Evolutionary conservation across 768 basidiomycete species (phyloP).

Genomic region (Psilocybe azurescens): DNA sequence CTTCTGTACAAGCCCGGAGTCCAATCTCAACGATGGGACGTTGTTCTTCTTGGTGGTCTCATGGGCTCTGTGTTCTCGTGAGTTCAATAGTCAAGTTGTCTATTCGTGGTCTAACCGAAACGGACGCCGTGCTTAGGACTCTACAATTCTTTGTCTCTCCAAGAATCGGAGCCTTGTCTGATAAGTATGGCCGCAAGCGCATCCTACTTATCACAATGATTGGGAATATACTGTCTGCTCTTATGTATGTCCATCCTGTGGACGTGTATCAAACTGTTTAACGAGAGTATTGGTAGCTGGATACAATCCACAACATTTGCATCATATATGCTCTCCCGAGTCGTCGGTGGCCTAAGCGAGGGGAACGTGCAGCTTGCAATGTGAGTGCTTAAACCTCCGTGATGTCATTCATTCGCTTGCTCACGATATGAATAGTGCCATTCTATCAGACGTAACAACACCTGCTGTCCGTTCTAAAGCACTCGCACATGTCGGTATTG

Average conservation of each 20-base stretch:
- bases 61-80: constrained; percentile 96
- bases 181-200: constrained; percentile 87
- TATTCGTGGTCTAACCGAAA: constrained; percentile 32
- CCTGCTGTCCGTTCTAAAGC: constrained; percentile 81
- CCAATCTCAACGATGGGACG: constrained; percentile 86
- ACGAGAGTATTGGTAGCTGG: constrained; percentile 60
- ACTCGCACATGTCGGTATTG: constrained; percentile 92
- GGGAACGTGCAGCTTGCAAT: constrained; percentile 97
- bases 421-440: constrained; percentile 61
- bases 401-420: too few relatives aligned
- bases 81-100: constrained; percentile 34
- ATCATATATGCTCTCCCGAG: constrained; percentile 85
- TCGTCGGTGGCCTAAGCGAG: constrained; percentile 94
- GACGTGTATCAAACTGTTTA: not conserved
- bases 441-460: constrained; percentile 89
- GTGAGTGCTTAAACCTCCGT: constrained; percentile 49
- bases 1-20: constrained; percentile 61
- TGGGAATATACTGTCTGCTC: constrained; percentile 91
- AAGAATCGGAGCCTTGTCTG: constrained; percentile 81
- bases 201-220: constrained; percentile 88
- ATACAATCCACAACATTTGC: constrained; percentile 89
- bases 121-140: constrained; percentile 52
- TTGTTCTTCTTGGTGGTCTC: constrained; percentile 93
- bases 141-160: constrained; percentile 88
- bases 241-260: constrained; percentile 57